Percentiles rank a stretch among this genome's conserved stretches.
Evolutionary conservation across 495 filamentous ascomycete species (phyloP).

Genomic region (Rostrohypoxylon terebratum): DNA sequence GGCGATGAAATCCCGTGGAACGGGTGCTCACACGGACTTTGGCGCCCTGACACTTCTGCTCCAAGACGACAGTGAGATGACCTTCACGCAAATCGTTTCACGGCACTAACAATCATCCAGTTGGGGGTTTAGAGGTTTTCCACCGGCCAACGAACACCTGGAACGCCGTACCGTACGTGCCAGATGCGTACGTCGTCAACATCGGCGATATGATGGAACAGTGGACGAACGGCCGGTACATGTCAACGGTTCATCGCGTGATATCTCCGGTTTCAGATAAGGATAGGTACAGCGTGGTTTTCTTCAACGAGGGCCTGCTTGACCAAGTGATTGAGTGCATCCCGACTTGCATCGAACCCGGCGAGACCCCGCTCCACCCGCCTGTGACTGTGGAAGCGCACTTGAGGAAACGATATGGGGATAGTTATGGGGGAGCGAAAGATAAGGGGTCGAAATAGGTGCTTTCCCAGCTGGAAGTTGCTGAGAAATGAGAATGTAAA

Average conservation of each 20-base stretch:
- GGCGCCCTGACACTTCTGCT: conserved; percentile 61
- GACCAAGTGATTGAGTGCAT: conserved; percentile 54
- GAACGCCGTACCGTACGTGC: conserved; percentile 60
- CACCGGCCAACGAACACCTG: conserved; percentile 52
- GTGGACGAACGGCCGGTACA: conserved; percentile 61
- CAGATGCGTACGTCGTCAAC: conserved; percentile 64
- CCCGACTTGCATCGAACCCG: conserved; percentile 51
- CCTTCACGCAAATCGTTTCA: conserved; percentile 4
- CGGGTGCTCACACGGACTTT: conserved; percentile 65
- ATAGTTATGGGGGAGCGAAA: conserved; percentile 44
- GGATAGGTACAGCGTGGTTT: conserved; percentile 63
- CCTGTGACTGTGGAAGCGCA: conserved; percentile 55
- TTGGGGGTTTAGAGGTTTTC: conserved; percentile 61
- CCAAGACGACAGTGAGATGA: conserved; percentile 52
- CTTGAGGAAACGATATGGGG: conserved; percentile 51
- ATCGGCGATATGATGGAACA: conserved; percentile 63
- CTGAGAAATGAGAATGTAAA: neutral
- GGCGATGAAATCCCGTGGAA: conserved; percentile 51
- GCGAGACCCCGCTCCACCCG: conserved; percentile 39
- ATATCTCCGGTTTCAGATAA: conserved; percentile 57
- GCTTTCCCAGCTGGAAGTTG: neutral
- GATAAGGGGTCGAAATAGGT: neutral
- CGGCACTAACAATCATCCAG: conserved; percentile 16
- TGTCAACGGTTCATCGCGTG: conserved; percentile 63
- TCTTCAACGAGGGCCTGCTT: conserved; percentile 59